Evolutionary conservation across 768 basidiomycete species (phyloP).

Genomic region (Udeniomyces megalosporus): DNA sequence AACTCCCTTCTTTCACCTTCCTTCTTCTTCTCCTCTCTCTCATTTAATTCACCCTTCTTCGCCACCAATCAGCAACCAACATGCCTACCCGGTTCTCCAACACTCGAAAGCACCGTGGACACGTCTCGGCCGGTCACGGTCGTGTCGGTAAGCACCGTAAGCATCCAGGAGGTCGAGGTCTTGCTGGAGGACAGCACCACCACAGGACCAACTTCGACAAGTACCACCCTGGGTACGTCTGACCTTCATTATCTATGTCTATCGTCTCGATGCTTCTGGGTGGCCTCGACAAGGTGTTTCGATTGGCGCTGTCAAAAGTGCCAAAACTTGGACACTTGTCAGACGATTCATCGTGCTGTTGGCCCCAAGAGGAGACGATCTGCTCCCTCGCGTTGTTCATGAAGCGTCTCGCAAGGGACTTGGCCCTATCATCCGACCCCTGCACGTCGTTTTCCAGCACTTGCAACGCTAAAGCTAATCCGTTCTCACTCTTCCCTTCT

Average conservation of each 20-base stretch:
- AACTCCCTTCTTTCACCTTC: not conserved
- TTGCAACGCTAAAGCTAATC: too few relatives aligned
- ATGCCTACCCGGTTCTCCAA: constrained; percentile 85
- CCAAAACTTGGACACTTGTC: too few relatives aligned
- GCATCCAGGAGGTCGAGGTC: constrained; percentile 99
- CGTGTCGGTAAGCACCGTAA: constrained; percentile 99
- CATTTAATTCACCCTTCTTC: too few relatives aligned
- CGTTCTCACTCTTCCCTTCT: not conserved
- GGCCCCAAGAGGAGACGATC: too few relatives aligned
- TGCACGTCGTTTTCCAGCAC: too few relatives aligned
- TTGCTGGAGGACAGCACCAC: constrained; percentile 95
- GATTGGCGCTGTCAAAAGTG: too few relatives aligned
- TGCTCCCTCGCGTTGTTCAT: too few relatives aligned
- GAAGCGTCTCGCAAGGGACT: too few relatives aligned
- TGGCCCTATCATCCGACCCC: too few relatives aligned
- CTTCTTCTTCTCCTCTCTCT: not conserved
- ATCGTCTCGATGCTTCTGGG: too few relatives aligned
- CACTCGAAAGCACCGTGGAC: constrained; percentile 97
- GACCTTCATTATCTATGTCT: not conserved
- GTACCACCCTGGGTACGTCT: constrained; percentile 66
- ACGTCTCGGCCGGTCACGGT: constrained; percentile 98
- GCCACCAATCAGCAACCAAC: not conserved
- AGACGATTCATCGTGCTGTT: too few relatives aligned
- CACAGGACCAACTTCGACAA: constrained; percentile 71
- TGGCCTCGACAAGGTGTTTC: too few relatives aligned